These are phyloP conservation scores for Leishmania lainsoni DNA, from an alignment of 208 protist species.

Conservation along the genomic window DNA sequence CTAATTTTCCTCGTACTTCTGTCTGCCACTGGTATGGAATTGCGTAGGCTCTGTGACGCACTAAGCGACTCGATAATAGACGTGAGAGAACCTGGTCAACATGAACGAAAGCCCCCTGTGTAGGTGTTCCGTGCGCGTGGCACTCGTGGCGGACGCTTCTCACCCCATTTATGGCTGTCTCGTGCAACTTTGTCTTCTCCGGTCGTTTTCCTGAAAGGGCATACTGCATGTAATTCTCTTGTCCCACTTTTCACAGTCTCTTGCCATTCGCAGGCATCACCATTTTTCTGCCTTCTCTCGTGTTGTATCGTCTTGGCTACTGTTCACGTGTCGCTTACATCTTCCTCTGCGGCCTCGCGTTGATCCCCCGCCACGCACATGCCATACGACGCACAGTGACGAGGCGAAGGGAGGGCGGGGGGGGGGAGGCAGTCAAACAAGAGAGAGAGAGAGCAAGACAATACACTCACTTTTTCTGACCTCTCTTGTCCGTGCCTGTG, in stretches of 20 bases:
- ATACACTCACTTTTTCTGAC: neutral
- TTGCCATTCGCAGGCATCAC: neutral
- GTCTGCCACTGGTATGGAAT: neutral
- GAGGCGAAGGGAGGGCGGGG: neutral
- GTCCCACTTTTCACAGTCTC: neutral
- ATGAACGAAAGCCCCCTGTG: neutral
- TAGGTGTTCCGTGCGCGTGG: neutral
- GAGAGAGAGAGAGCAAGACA: neutral
- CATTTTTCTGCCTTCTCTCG: neutral
- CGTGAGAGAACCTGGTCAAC: neutral
- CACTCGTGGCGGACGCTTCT: neutral
- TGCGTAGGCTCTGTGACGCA: neutral
- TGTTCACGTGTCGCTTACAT: neutral
- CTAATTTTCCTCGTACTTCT: neutral
- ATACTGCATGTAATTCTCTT: too few relatives aligned
- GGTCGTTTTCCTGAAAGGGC: neutral
- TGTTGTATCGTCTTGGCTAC: neutral
- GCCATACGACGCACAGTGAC: neutral
- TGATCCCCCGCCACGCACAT: neutral
- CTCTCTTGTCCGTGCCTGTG: neutral
- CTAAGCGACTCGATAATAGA: neutral
- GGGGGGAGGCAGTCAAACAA: neutral
- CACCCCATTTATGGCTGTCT: neutral
- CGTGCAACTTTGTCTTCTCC: neutral
- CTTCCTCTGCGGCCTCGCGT: neutral